Percentiles rank a stretch among this genome's conserved stretches.
Conservation (phyloP, 352 stramenopile genomes). For the Pythium graminicola region DNA sequence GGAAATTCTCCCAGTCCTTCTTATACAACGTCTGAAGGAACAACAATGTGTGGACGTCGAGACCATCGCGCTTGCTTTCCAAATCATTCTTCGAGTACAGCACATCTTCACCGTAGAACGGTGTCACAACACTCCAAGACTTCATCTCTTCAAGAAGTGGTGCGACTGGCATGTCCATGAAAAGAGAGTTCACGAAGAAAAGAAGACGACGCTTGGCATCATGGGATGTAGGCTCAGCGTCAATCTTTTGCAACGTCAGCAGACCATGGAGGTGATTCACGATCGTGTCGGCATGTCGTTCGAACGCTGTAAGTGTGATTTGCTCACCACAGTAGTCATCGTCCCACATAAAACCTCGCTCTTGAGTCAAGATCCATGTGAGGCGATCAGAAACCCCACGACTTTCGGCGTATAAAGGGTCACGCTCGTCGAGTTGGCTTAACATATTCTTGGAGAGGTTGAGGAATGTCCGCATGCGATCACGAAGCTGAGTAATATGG, state of each 20-base stretch:
- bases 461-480: constrained; percentile 92
- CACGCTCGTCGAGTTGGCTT: constrained; percentile 63
- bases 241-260: constrained; percentile 94
- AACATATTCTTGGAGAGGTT: constrained; percentile 90
- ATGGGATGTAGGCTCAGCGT: constrained; percentile 95
- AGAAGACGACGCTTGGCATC: constrained; percentile 94
- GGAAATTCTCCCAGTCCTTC: constrained; percentile 97
- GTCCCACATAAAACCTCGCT: constrained; percentile 98
- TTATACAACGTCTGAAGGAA: constrained; percentile 97
- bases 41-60: constrained; percentile 80
- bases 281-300: constrained; percentile 72
- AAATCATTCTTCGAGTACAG: constrained; percentile 96
- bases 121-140: constrained; percentile 98
- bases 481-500: constrained; percentile 89
- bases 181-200: constrained; percentile 99
- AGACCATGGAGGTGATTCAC: constrained; percentile 91
- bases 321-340: constrained; percentile 95
- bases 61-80: constrained; percentile 93
- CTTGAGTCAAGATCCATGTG: constrained; percentile 94
- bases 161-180: constrained; percentile 98
- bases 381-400: constrained; percentile 92
- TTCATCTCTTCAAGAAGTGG: constrained; percentile 97
- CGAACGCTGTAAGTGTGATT: constrained; percentile 84
- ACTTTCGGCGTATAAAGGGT: constrained; percentile 78
- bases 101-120: constrained; percentile 98